phyloP scores from a whole-genome alignment of 2,329 filamentous ascomycete genomes.

The Colletotrichum phormii region DNA sequence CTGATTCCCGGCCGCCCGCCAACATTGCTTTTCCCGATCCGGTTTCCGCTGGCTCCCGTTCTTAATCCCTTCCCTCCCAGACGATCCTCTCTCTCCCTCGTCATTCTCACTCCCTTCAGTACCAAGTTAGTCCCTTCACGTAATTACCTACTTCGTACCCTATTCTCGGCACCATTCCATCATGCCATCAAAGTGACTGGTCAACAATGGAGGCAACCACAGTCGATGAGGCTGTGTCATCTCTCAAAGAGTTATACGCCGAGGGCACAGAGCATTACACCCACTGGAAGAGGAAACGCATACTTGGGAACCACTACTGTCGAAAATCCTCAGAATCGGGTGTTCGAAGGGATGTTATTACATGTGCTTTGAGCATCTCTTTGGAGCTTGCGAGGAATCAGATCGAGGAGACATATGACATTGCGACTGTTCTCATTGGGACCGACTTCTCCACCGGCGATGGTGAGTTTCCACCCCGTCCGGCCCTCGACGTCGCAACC shows the following conservation, averaged over 20 bases:
- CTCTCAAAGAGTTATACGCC: constrained; percentile 36
- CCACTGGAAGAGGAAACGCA: constrained; percentile 49
- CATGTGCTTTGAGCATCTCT: constrained; percentile 50
- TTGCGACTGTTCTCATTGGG: constrained; percentile 49
- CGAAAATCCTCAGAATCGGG: constrained; percentile 29
- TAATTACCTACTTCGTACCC: not conserved
- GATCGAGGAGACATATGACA: constrained; percentile 48
- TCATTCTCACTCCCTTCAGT: not conserved
- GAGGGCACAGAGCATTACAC: constrained; percentile 43
- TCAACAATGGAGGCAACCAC: constrained; percentile 39
- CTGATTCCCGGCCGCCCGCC: not conserved
- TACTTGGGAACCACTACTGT: constrained; percentile 48
- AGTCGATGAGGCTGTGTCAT: constrained; percentile 38
- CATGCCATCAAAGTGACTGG: constrained; percentile 23
- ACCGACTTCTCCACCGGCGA: constrained; percentile 49
- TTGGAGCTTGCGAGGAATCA: constrained; percentile 45
- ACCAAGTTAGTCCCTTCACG: not conserved
- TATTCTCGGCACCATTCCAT: not conserved
- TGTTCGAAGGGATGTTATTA: constrained; percentile 33
- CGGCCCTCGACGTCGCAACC: not conserved
- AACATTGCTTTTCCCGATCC: constrained; percentile 6
- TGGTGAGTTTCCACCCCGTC: constrained; percentile 40
- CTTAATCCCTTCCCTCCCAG: not conserved
- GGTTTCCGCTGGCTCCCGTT: not conserved
- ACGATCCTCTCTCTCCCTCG: not conserved